Percentiles rank a stretch among this genome's conserved stretches.
phyloP scores from a whole-genome alignment of 139 green algal genomes.

The Ettlia oleoabundans region DNA sequence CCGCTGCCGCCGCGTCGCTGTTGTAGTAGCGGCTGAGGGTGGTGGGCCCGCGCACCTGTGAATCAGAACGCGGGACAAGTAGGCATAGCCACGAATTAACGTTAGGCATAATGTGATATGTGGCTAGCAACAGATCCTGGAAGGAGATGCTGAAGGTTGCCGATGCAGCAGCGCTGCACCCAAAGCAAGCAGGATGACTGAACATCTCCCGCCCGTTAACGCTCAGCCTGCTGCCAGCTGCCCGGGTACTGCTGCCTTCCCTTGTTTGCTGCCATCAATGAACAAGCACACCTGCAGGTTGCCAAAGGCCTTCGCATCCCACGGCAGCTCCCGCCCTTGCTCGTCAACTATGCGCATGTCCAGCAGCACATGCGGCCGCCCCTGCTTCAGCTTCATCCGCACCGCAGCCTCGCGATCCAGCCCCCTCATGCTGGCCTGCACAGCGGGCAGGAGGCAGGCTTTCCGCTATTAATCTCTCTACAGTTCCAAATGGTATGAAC shows the following conservation, averaged over 20 bases:
- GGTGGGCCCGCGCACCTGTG: slow-evolving; percentile 54
- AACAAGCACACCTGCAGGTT: slow-evolving; percentile 65
- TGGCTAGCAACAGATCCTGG: no score
- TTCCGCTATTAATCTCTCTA: no score
- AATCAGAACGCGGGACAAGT: no score
- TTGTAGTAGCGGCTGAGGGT: slow-evolving; percentile 67
- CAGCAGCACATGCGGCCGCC: slow-evolving; percentile 56
- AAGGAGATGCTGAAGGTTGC: no score
- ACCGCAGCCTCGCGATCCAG: slow-evolving; percentile 41
- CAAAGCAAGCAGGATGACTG: no score
- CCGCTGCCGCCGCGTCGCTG: background rate
- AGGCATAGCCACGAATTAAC: no score
- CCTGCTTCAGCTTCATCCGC: slow-evolving; percentile 46
- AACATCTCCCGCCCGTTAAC: no score
- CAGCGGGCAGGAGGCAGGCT: background rate
- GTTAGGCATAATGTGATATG: no score
- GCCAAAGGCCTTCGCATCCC: slow-evolving; percentile 60
- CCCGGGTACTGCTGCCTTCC: background rate
- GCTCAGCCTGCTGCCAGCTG: no score
- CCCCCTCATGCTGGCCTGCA: slow-evolving; percentile 25
- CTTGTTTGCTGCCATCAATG: background rate
- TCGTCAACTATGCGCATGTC: slow-evolving; percentile 78
- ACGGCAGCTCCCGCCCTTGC: slow-evolving; percentile 48
- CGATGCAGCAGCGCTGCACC: no score
- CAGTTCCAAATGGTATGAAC: no score